phyloP scores from a whole-genome alignment of 2,329 filamentous ascomycete species.

The Aspergillus costaricaensis region DNA sequence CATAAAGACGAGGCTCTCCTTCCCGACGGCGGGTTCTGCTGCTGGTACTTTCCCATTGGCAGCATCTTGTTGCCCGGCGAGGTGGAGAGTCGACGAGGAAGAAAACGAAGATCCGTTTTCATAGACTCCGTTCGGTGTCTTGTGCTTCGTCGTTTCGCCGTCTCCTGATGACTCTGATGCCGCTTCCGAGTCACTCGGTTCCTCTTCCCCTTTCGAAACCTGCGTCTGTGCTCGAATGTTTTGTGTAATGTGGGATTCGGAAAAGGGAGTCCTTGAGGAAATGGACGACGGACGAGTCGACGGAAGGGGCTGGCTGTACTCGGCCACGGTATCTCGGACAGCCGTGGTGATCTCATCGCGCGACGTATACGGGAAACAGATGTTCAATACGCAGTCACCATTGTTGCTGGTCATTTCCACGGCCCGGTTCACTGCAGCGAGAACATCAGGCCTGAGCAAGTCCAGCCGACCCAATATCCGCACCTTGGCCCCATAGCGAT shows the following conservation, averaged over 20 bases:
- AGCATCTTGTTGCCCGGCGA: constrained; percentile 29
- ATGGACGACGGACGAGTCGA: constrained; percentile 35
- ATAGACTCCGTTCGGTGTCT: constrained; percentile 30
- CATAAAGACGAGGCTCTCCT: constrained; percentile 47
- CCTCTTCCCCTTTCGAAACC: constrained; percentile 33
- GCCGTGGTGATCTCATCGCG: constrained; percentile 92
- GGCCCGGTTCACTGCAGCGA: constrained; percentile 83
- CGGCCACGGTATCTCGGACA: constrained; percentile 81
- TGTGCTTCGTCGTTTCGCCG: constrained; percentile 36
- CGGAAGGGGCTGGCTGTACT: constrained; percentile 74
- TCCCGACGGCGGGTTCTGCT: constrained; percentile 29
- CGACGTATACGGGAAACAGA: constrained; percentile 97
- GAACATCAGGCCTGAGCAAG: constrained; percentile 80
- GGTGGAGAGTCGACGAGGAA: constrained; percentile 53
- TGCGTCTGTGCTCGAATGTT: constrained; percentile 72
- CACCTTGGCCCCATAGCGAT: constrained; percentile 87
- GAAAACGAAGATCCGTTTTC: constrained; percentile 41
- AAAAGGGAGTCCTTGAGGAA: constrained; percentile 67
- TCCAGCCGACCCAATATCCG: constrained; percentile 82
- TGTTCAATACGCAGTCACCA: constrained; percentile 77
- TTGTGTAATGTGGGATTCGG: constrained; percentile 81
- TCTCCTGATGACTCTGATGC: constrained; percentile 49
- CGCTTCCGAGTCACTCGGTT: constrained; percentile 52
- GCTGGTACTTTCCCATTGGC: constrained; percentile 42
- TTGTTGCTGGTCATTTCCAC: constrained; percentile 86